Evolutionary conservation across 148 eudicot species (phyloP).

Genomic region (Linanthus parryae): DNA sequence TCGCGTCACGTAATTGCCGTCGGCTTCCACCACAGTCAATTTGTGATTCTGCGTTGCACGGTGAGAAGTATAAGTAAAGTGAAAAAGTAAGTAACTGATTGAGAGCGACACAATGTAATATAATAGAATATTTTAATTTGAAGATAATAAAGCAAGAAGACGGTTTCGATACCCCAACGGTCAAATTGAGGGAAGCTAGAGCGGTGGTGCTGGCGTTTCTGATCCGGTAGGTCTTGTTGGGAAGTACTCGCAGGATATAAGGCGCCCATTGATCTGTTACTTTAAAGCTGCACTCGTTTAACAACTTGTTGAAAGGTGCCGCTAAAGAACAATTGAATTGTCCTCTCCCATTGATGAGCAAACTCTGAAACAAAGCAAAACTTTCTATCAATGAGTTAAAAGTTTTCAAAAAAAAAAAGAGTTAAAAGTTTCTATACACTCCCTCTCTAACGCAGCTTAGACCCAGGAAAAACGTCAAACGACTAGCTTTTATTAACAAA

Average conservation of each 20-base stretch:
- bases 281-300: slow-evolving; percentile 35
- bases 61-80: too few relatives aligned
- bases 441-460: too few relatives aligned
- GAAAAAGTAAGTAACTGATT: not conserved
- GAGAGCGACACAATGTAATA: not conserved
- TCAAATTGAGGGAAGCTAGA: slow-evolving; percentile 69
- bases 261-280: slow-evolving; percentile 74
- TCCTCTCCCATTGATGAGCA: slow-evolving; percentile 82
- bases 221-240: slow-evolving; percentile 76
- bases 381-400: too few relatives aligned
- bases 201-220: slow-evolving; percentile 73
- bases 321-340: slow-evolving; percentile 71
- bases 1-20: slow-evolving; percentile 75
- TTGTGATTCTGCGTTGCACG: slow-evolving; percentile 48
- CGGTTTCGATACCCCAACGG: slow-evolving; percentile 56
- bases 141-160: too few relatives aligned
- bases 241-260: slow-evolving; percentile 36
- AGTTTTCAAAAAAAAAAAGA: too few relatives aligned
- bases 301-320: slow-evolving; percentile 39
- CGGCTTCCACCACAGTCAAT: slow-evolving; percentile 75
- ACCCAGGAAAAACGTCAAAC: too few relatives aligned
- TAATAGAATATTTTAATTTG: too few relatives aligned
- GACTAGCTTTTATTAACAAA: too few relatives aligned
- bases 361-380: slow-evolving; percentile 36
- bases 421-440: too few relatives aligned